Evolutionary conservation across 2,329 filamentous ascomycete genomes (phyloP).

Genomic region (Dactylonectria estremocensis): DNA sequence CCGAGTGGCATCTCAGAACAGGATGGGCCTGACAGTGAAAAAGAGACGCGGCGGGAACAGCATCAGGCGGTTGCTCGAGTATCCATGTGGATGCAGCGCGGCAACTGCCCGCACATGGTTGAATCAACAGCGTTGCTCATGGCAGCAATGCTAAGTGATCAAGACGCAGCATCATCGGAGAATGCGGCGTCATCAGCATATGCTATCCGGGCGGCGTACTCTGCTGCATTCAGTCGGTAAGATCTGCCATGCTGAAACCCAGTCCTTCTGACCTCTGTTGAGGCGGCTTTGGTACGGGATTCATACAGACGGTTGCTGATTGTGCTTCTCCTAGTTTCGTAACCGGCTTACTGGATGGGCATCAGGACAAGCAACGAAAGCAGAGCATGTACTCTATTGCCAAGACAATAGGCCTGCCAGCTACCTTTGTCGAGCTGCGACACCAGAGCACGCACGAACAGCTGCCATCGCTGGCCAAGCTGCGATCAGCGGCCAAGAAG

Average conservation of each 20-base stretch:
- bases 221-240: conserved; percentile 81
- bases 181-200: conserved; percentile 65
- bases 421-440: conserved; percentile 88
- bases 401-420: conserved; percentile 77
- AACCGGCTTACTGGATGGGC: conserved; percentile 83
- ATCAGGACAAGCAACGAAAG: conserved; percentile 77
- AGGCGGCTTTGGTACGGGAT: no score
- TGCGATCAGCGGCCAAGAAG: conserved; percentile 78
- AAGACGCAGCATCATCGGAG: conserved; percentile 51
- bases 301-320: conserved; percentile 4
- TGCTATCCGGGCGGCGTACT: conserved; percentile 78
- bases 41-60: conserved; percentile 51
- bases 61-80: conserved; percentile 70
- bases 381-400: conserved; percentile 82
- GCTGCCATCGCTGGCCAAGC: conserved; percentile 80
- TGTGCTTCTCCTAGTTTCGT: conserved; percentile 72
- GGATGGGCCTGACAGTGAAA: conserved; percentile 3
- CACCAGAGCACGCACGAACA: conserved; percentile 94
- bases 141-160: conserved; percentile 78
- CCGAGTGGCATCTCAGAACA: background rate
- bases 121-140: conserved; percentile 83
- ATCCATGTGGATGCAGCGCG: conserved; percentile 80
- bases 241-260: conserved; percentile 45
- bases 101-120: conserved; percentile 83
- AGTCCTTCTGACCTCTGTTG: background rate